Base-by-base conservation (phyloP, 176 grass and related monocot genomes). In the Zizania latifolia region DNA sequence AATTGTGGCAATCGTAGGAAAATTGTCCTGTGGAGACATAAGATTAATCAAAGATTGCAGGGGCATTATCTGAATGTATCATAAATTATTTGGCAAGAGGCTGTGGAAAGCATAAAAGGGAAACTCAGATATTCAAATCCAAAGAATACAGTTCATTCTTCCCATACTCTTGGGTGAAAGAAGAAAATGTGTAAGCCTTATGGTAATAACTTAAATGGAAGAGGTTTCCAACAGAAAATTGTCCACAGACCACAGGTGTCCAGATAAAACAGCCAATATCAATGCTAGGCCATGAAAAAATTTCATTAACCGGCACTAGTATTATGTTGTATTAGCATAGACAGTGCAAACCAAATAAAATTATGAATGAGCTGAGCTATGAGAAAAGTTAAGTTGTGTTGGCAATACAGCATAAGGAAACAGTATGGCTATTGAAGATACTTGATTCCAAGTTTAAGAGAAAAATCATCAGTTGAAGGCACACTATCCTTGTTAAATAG, bases 11-110 rank as follows among this genome's bases (percentile, higher is more conserved):
- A 27, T 75, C 78, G 67, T 88, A 73, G 68, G 72, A 82, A 41
- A 58, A 73, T 28, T 67, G 61, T 63, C 89, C 89, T 91, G 73
- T 78, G 45, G 19, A 87, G 50, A 39, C 12, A 78, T 50, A 23
- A 84, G 58, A 69, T 34, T 4, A 37, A 75, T 74, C 19, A 66
- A 36, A 41, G 28, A 32, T 46, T 64, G 12, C 35, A 19, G n/a
- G 38, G n/a, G 31, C 61, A 41, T 14, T 53, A 75, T 68, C 19
- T 54, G 19, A 31, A 45, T 50, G 58, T 66, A 80, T 74, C 22
- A 51, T 26, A 80, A 80, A 8, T 19, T 60, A 50, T 58, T 60
- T 31, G 57, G 1, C 32, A 68, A 15, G 4, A 21, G 45, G 7
- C 11, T 28, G 39, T 21, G 27, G 34, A 57, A 63, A 34, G 43